Evolutionary conservation across 768 basidiomycete species (phyloP).

Genomic region (Termitomyces sp.): DNA sequence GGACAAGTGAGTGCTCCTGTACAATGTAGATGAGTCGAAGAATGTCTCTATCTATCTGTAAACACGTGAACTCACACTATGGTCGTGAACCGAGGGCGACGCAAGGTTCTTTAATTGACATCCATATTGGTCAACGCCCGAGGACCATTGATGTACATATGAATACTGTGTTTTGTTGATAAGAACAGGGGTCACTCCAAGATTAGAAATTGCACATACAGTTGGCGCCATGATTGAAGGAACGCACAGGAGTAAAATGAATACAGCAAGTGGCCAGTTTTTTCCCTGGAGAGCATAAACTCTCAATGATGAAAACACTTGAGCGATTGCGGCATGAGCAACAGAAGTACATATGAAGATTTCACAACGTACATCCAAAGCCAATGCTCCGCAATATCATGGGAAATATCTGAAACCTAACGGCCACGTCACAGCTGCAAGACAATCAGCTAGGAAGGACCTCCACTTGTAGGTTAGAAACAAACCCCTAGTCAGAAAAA

Average conservation of each 20-base stretch:
- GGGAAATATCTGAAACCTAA: slow-evolving; percentile 25
- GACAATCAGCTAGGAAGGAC: not conserved
- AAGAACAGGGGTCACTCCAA: not conserved
- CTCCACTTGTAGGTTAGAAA: not conserved
- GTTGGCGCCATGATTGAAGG: slow-evolving; percentile 21
- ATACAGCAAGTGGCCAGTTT: slow-evolving; percentile 18
- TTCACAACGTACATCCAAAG: slow-evolving; percentile 12
- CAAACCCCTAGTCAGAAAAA: slow-evolving; percentile 2
- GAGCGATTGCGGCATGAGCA: not conserved
- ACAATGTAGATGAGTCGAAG: not conserved
- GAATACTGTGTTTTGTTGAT: slow-evolving; percentile 1
- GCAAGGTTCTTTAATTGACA: slow-evolving; percentile 7
- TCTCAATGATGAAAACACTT: slow-evolving; percentile 23
- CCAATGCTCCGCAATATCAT: slow-evolving; percentile 22
- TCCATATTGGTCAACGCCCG: slow-evolving; percentile 5
- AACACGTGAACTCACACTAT: not conserved
- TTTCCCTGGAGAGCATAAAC: slow-evolving; percentile 21
- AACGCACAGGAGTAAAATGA: slow-evolving; percentile 21
- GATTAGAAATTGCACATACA: slow-evolving; percentile 10
- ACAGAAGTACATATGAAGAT: not conserved
- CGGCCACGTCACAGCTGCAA: slow-evolving; percentile 23
- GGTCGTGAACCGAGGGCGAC: slow-evolving; percentile 5
- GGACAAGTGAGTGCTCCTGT: not conserved
- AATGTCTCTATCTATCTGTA: not conserved
- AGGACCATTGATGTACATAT: slow-evolving; percentile 7